Percentiles rank a stretch among this genome's conserved stretches.
phyloP scores from a whole-genome alignment of 495 filamentous ascomycete species.

The Penicillium pulvis region DNA sequence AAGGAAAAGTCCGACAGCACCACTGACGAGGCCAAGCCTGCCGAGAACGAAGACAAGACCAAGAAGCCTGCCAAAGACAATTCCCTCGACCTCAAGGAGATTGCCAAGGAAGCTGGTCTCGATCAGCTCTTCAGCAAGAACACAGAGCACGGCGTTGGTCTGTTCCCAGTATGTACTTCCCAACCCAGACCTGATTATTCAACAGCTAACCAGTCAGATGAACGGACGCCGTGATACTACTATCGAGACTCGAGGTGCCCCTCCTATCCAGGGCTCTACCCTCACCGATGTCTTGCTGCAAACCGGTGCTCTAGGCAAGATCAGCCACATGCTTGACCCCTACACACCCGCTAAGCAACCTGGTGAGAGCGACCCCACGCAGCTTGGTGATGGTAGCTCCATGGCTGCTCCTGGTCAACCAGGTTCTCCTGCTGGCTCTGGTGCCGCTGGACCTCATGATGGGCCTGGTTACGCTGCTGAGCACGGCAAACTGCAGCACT shows the following conservation, averaged over 20 bases:
- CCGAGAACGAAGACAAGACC: slow-evolving; percentile 6
- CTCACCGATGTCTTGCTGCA: slow-evolving; percentile 22
- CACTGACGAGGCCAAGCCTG: not conserved
- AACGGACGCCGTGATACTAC: slow-evolving; percentile 21
- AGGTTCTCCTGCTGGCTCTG: slow-evolving; percentile 9
- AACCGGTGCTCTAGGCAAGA: slow-evolving; percentile 22
- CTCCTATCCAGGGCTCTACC: slow-evolving; percentile 28
- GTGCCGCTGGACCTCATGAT: slow-evolving; percentile 12
- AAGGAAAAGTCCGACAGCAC: not conserved
- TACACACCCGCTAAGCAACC: not conserved
- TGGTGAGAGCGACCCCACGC: slow-evolving; percentile 1
- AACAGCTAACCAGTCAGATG: slow-evolving; percentile 20
- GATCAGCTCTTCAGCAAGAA: slow-evolving; percentile 18
- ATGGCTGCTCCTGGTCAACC: slow-evolving; percentile 1
- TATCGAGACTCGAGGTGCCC: slow-evolving; percentile 14
- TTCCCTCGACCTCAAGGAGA: slow-evolving; percentile 13
- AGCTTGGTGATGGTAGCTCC: slow-evolving; percentile 9
- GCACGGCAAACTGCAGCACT: not conserved
- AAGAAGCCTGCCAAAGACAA: slow-evolving; percentile 5
- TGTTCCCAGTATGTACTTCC: slow-evolving; percentile 23
- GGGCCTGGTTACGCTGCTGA: slow-evolving; percentile 9
- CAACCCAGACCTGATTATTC: not conserved
- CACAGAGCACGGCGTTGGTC: slow-evolving; percentile 27
- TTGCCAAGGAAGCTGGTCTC: slow-evolving; percentile 22
- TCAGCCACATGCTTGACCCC: slow-evolving; percentile 18